Percentiles rank a stretch among this genome's conserved stretches.
Evolutionary conservation across 192 early-diverging fungal genomes (phyloP).

Genomic region (Glomus cerebriforme): DNA sequence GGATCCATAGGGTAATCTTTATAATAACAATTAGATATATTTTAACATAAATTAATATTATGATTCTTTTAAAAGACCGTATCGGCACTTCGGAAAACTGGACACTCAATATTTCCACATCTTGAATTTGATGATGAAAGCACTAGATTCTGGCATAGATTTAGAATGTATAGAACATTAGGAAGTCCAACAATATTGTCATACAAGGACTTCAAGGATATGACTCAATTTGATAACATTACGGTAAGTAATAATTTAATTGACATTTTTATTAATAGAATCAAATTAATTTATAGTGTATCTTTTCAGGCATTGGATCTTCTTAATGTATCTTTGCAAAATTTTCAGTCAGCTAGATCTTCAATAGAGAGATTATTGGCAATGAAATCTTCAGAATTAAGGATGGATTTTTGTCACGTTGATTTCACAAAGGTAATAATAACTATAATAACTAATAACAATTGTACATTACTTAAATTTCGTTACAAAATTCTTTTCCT

Average conservation of each 20-base stretch:
- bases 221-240: constrained; percentile 11
- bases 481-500: not conserved
- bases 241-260: constrained; percentile 12
- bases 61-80: constrained; percentile 18
- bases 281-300: not conserved
- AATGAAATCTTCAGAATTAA: constrained; percentile 7
- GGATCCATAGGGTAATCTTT: constrained; percentile 22
- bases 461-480: not conserved
- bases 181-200: constrained; percentile 27
- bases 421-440: constrained; percentile 19
- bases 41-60: not conserved
- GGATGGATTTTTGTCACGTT: constrained; percentile 18
- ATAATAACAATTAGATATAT: not conserved
- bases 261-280: not conserved
- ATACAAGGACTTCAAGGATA: constrained; percentile 25
- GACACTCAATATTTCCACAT: not conserved
- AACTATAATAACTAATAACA: not conserved
- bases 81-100: constrained; percentile 26
- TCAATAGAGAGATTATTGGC: constrained; percentile 1
- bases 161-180: constrained; percentile 20
- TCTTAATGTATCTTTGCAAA: constrained; percentile 7
- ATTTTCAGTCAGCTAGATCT: constrained; percentile 23
- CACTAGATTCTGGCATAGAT: constrained; percentile 28
- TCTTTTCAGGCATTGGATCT: constrained; percentile 18
- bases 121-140: constrained; percentile 32